Conservation (phyloP, 2,329 filamentous ascomycete genomes). For the Immersiporthe knoxdaviesiana region DNA sequence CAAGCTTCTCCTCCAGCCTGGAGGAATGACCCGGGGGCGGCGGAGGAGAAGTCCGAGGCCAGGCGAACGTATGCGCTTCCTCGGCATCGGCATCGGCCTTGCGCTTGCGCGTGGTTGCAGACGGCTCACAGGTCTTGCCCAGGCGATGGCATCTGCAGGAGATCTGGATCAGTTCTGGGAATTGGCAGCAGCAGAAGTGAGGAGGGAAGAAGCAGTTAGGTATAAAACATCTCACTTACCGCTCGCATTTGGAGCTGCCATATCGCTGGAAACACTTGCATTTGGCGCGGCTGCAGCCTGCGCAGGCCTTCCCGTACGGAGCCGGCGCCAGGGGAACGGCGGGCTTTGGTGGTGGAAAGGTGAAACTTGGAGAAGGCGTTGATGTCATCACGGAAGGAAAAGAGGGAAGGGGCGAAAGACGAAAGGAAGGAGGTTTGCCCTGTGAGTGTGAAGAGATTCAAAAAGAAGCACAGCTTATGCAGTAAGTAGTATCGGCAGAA, state of each 20-base stretch:
- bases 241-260: conserved; percentile 31
- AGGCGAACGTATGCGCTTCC: conserved; percentile 13
- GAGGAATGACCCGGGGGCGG: not conserved
- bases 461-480: too few relatives aligned
- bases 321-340: conserved; percentile 22
- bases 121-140: conserved; percentile 32
- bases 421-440: too few relatives aligned
- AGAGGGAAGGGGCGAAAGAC: too few relatives aligned
- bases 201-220: too few relatives aligned
- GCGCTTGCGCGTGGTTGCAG: conserved; percentile 31
- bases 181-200: too few relatives aligned
- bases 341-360: not conserved
- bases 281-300: conserved; percentile 34
- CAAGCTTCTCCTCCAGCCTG: conserved; percentile 10
- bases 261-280: conserved; percentile 35
- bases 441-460: too few relatives aligned
- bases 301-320: conserved; percentile 34
- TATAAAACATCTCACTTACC: conserved; percentile 7
- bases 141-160: conserved; percentile 32
- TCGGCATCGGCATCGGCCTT: conserved; percentile 23
- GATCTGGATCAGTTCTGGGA: not conserved
- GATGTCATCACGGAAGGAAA: not conserved
- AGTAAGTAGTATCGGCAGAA: too few relatives aligned
- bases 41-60: not conserved
- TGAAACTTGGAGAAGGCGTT: not conserved